Percentiles rank a stretch among this genome's conserved stretches.
phyloP scores from a whole-genome alignment of 2,329 filamentous ascomycete genomes.

The Cladophialophora chaetospira region DNA sequence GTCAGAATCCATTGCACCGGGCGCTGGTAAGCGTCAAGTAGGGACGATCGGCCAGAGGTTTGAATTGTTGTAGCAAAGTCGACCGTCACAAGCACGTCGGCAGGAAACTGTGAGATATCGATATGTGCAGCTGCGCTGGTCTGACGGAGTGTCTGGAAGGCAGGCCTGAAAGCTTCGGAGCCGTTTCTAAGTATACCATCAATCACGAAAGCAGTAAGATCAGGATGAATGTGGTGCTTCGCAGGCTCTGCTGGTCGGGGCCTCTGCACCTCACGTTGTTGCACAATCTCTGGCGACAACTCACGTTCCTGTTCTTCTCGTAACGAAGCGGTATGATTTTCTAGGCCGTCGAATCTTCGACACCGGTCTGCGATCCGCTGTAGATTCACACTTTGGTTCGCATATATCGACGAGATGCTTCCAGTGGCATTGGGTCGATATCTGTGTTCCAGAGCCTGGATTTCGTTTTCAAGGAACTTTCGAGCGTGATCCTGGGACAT shows the following conservation, averaged over 20 bases:
- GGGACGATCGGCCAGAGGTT: background rate
- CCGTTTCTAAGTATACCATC: background rate
- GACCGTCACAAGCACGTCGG: background rate
- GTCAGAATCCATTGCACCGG: conserved; percentile 58
- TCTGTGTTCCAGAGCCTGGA: background rate
- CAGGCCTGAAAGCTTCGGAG: conserved; percentile 9
- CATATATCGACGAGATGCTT: background rate
- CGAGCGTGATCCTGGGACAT: background rate
- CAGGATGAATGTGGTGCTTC: background rate
- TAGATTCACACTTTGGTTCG: background rate
- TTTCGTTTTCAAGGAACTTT: background rate
- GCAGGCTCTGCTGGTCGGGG: background rate
- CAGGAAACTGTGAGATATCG: conserved; percentile 2
- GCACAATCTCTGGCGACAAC: conserved; percentile 1
- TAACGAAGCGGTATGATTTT: background rate
- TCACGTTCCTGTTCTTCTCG: background rate
- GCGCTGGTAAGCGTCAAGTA: conserved; percentile 52
- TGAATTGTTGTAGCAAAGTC: background rate
- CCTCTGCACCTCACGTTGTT: background rate
- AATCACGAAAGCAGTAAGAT: background rate
- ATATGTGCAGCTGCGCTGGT: conserved; percentile 11
- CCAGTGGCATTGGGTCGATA: conserved; percentile 1
- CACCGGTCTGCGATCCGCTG: background rate
- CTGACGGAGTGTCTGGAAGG: conserved; percentile 4
- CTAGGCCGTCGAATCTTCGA: background rate